Evolutionary conservation across 2,329 filamentous ascomycete species (phyloP), one percentile per base, ranked within the genome.

Genomic region (Teratosphaeria pseudoeucalypti): DNA sequence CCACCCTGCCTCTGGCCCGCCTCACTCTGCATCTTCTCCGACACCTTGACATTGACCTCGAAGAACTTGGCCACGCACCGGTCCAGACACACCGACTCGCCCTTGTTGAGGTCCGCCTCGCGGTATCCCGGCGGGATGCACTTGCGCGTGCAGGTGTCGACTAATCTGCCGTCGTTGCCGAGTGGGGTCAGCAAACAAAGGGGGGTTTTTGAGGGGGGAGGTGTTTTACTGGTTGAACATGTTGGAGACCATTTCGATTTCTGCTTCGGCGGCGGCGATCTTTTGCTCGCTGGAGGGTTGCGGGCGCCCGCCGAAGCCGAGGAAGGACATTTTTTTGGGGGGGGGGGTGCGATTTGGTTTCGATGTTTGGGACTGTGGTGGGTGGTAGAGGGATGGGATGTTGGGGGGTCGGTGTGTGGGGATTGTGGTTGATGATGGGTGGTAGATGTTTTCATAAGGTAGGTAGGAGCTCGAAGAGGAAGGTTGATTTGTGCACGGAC

Each of bases 41-140:
- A 92, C 61, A 97, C 90, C 81, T 96, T 97, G 81, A 96, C 86
- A 76, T 96, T 95, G 71, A 96, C 92, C 70, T 97, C 92, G 79
- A 99, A 96, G 81, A 97, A 99, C 81, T 99, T 99, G 73, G 89
- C 84, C 60, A 95, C 89, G 79, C 95, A 99, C 72, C 94, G 90
- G 79, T 99, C 94, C 68, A 99, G 86, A 80, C 95, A 99, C 69
- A 99, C 94, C 68, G 88, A 91, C 79, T 99, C 94, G 82, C 92
- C 95, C 81, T 99, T 99, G 85, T 96, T 96, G 71, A 99, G 86
- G 70, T 99, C 92, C 75, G 84, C 85, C 80, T 99, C 94, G 75
- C 91, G 90, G 85, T 97, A 99, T 70, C 92, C 86, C 71, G 80
- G 82, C 63, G 92, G 92, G 68, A 99, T 84, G 79, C 94, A 99